These are phyloP conservation scores for Curvularia spicifera DNA, from an alignment of 2,329 filamentous ascomycete species.

Conservation along the genomic window DNA sequence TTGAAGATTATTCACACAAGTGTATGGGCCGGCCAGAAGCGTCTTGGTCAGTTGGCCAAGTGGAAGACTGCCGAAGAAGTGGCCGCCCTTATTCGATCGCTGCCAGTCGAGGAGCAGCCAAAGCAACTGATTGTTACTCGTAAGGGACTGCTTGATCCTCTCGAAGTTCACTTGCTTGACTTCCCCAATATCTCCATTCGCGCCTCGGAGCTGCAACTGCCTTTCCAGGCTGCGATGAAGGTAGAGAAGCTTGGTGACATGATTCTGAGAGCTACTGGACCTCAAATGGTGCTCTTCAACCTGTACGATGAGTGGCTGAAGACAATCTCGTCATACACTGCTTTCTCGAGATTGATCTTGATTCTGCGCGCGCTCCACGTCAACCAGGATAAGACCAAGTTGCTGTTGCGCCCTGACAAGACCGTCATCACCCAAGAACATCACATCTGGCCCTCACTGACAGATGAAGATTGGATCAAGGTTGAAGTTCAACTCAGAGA, in stretches of 20 bases:
- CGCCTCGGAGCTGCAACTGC: slow-evolving; percentile 93
- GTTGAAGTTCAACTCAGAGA: slow-evolving; percentile 97
- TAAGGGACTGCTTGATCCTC: slow-evolving; percentile 94
- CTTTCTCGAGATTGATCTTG: slow-evolving; percentile 92
- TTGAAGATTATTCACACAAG: slow-evolving; percentile 99
- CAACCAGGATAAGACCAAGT: slow-evolving; percentile 97
- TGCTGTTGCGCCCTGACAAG: slow-evolving; percentile 94
- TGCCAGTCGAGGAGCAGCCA: slow-evolving; percentile 97
- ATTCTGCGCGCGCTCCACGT: slow-evolving; percentile 95
- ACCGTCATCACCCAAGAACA: slow-evolving; percentile 98
- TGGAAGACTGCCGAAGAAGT: slow-evolving; percentile 99
- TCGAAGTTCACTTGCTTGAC: slow-evolving; percentile 95
- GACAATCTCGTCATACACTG: slow-evolving; percentile 97
- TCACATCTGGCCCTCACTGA: slow-evolving; percentile 95
- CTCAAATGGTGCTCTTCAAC: slow-evolving; percentile 99
- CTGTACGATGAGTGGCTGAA: slow-evolving; percentile 99
- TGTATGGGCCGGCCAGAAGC: slow-evolving; percentile 98
- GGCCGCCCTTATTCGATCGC: slow-evolving; percentile 89
- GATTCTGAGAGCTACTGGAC: slow-evolving; percentile 96
- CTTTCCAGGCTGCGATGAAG: slow-evolving; percentile 99
- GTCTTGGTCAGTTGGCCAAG: slow-evolving; percentile 95
- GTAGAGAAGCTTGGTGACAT: slow-evolving; percentile 99
- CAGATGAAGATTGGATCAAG: slow-evolving; percentile 98
- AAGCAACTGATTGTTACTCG: slow-evolving; percentile 98
- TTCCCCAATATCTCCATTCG: slow-evolving; percentile 99